Base-by-base conservation (phyloP, 805 yeast species). In the Lipomyces sp. region DNA sequence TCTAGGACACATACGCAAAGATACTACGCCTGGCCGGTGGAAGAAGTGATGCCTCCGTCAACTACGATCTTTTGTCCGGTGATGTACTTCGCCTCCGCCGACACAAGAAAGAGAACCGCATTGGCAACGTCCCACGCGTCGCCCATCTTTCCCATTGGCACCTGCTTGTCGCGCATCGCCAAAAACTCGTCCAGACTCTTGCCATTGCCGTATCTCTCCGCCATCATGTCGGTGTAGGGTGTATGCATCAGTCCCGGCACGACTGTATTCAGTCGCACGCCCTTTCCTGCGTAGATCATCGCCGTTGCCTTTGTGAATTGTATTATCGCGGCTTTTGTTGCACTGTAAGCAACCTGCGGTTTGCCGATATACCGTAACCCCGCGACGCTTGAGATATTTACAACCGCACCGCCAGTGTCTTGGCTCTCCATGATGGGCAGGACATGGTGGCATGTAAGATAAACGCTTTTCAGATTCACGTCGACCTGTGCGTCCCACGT, bases 81-180 rank as follows among this genome's bases (percentile, higher is more conserved):
- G 50, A 82, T 72, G 65, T 78, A 79, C 37, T 76, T 70, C 22
- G 79, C 69, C 42, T 69, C 70, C 45, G 67, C 70, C 16, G 77
- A 73, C 8, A 83, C 83, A 69, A 79, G 70, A 71, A 78, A 79
- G 52, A 79, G 74, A 28, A 77, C 74, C 26, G 82, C 77, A 53
- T 82, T 81, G 49, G 81, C 81, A 63, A 78, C 80, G 63, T 79
- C 83, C 65, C 79, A 78, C 48, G 83, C 83, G 62, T 79, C 82
- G 40, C 83, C 83, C 76, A 79, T 78, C 63, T 83, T 72, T 61
- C 79, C 77, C 74, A 74, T 71, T 47, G 83, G 83, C 49, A 73
- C 68, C 66, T 70, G 74, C 59, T 73, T 67, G 63, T 78, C 82
- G 74, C 81, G 78, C 22, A 76, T 69, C 29, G 76, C 77, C 24